Evolutionary conservation across 768 basidiomycete species (phyloP).

Genomic region (Lentinula aciculospora): DNA sequence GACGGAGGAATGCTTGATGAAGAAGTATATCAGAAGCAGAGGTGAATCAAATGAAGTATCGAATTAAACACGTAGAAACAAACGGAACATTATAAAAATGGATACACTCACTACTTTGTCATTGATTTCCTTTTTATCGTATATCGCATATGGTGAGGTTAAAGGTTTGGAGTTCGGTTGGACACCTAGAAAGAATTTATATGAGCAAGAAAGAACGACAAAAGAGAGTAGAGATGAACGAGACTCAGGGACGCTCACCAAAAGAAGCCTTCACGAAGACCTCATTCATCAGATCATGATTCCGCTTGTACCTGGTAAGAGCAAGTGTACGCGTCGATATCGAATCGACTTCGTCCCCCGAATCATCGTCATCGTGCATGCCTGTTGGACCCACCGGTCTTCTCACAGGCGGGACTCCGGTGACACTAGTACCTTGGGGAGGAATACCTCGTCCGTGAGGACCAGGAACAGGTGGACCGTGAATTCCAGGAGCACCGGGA

Average conservation of each 20-base stretch:
- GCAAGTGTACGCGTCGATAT: slow-evolving; percentile 73
- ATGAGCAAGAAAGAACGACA: not conserved
- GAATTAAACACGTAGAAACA: too few relatives aligned
- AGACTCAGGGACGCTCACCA: slow-evolving; percentile 26
- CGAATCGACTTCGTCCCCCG: slow-evolving; percentile 54
- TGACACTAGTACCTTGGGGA: not conserved
- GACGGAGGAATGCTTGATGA: too few relatives aligned
- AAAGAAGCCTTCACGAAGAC: slow-evolving; percentile 73
- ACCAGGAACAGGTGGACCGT: not conserved
- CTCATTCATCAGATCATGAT: slow-evolving; percentile 82
- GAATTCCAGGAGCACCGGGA: not conserved
- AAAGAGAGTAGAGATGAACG: not conserved
- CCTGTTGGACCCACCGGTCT: not conserved
- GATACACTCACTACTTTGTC: slow-evolving; percentile 42
- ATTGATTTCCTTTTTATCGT: slow-evolving; percentile 52
- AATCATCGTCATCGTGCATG: not conserved
- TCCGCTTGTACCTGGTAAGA: slow-evolving; percentile 66
- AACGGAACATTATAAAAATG: not conserved
- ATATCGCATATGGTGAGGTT: slow-evolving; percentile 51
- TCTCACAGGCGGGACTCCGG: slow-evolving; percentile 29
- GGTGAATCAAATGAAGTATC: too few relatives aligned
- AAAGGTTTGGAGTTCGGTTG: slow-evolving; percentile 32
- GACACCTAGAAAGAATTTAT: slow-evolving; percentile 29
- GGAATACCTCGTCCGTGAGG: not conserved
- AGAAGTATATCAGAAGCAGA: too few relatives aligned